phyloP scores from a whole-genome alignment of 2,329 filamentous ascomycete genomes.

The Trichoderma polysporum region DNA sequence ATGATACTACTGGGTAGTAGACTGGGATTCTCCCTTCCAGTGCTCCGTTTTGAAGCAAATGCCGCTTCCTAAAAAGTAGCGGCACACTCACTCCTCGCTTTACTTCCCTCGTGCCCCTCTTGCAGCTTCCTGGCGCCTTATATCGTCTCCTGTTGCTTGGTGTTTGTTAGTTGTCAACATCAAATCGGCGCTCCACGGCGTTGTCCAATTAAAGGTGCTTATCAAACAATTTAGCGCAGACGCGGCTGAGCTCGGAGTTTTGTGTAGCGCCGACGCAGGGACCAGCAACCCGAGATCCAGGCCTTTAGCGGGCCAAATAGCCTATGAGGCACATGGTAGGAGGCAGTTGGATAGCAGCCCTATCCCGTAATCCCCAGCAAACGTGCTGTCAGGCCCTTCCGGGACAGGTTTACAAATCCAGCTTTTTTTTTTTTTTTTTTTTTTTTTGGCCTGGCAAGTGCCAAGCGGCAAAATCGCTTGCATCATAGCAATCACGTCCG shows the following conservation, averaged over 20 bases:
- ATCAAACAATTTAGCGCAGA: background rate
- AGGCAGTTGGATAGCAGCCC: conserved; percentile 3
- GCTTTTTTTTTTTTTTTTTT: background rate
- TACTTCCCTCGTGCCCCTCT: background rate
- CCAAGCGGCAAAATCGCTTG: background rate
- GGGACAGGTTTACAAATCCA: conserved; percentile 4
- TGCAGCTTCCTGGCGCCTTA: background rate
- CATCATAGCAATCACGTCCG: conserved; percentile 6
- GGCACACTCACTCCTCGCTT: background rate
- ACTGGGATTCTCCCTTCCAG: too few species aligned
- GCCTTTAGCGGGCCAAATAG: conserved; percentile 1
- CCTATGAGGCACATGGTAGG: background rate
- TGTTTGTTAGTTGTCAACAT: too few species aligned
- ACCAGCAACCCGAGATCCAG: conserved; percentile 7
- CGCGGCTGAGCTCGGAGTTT: conserved; percentile 5
- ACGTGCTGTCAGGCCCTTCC: background rate
- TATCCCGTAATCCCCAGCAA: background rate
- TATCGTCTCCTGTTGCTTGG: too few species aligned
- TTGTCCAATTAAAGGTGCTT: background rate
- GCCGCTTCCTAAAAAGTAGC: background rate
- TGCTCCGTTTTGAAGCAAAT: background rate
- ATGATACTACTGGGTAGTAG: too few species aligned
- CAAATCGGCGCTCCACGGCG: too few species aligned
- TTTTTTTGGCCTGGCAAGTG: background rate
- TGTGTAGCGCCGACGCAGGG: conserved; percentile 16